Evolutionary conservation across 2,329 filamentous ascomycete genomes (phyloP).

Genomic region (Alternaria dauci): DNA sequence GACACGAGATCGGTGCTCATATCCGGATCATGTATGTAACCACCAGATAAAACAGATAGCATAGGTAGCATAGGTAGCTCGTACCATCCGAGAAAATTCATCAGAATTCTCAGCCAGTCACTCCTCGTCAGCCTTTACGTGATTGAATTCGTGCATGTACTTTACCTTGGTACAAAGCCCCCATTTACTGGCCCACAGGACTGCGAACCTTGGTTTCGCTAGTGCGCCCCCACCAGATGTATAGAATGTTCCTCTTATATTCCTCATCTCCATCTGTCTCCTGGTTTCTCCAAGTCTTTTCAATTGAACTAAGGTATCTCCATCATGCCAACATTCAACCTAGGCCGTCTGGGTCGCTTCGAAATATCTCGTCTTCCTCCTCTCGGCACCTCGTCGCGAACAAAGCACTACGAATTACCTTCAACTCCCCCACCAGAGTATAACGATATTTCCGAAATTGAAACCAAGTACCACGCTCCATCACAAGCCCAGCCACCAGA

Average conservation of each 20-base stretch:
- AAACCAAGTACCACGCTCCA: not conserved
- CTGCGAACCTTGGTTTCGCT: conserved; percentile 2
- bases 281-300: not conserved
- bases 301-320: not conserved
- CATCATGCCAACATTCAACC: not conserved
- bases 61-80: not conserved
- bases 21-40: conserved; percentile 3
- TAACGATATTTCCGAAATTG: not conserved
- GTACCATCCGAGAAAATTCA: not conserved
- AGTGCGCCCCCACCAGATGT: not conserved
- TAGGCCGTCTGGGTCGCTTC: conserved; percentile 6
- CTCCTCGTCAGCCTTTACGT: not conserved
- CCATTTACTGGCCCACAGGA: not conserved
- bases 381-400: not conserved
- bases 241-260: not conserved
- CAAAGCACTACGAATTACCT: not conserved
- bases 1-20: not conserved
- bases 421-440: not conserved
- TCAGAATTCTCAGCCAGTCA: not conserved
- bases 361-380: conserved; percentile 4
- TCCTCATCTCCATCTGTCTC: not conserved
- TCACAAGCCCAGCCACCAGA: conserved; percentile 3
- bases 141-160: not conserved
- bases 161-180: conserved; percentile 1
- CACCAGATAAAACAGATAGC: conserved; percentile 1